A percentile compares a stretch with the other conserved stretches of the same genome.
Evolutionary conservation across 2,329 filamentous ascomycete genomes (phyloP).

Genomic region (Aspergillus sp.): DNA sequence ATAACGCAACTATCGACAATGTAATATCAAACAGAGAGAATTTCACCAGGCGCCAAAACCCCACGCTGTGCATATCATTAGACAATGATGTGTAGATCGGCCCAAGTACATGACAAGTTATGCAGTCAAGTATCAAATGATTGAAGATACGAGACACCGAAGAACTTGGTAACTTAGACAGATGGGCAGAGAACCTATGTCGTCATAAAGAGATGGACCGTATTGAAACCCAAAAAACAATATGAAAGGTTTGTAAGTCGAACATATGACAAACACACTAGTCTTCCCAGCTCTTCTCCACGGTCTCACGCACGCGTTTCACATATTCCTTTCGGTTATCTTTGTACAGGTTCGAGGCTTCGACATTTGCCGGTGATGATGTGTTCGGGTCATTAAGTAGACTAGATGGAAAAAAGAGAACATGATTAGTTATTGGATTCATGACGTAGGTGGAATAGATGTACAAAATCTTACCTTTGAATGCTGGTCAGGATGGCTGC

Average conservation of each 20-base stretch:
- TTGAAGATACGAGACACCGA: background rate
- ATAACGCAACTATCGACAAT: conserved; percentile 18
- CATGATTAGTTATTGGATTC: background rate
- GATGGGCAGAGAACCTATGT: too few relatives aligned
- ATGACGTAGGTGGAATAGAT: background rate
- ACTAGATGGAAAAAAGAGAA: conserved; percentile 44
- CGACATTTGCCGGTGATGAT: conserved; percentile 95
- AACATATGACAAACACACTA: conserved; percentile 32
- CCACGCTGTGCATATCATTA: conserved; percentile 39
- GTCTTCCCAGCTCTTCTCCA: conserved; percentile 99
- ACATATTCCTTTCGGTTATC: conserved; percentile 96
- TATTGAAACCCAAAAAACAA: too few relatives aligned
- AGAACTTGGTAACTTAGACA: background rate
- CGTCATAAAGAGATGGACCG: too few relatives aligned
- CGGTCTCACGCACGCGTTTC: conserved; percentile 90
- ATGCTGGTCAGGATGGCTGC: conserved; percentile 96
- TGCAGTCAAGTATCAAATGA: too few relatives aligned
- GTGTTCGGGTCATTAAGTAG: conserved; percentile 97
- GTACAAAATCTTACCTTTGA: conserved; percentile 64
- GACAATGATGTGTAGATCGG: conserved; percentile 4
- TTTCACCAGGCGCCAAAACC: conserved; percentile 37
- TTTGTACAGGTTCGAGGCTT: conserved; percentile 97
- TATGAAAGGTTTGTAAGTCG: too few relatives aligned
- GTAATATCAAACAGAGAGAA: conserved; percentile 10
- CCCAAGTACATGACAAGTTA: background rate